Base-by-base conservation (phyloP, 257 asterid species). In the Solanum chaucha region DNA sequence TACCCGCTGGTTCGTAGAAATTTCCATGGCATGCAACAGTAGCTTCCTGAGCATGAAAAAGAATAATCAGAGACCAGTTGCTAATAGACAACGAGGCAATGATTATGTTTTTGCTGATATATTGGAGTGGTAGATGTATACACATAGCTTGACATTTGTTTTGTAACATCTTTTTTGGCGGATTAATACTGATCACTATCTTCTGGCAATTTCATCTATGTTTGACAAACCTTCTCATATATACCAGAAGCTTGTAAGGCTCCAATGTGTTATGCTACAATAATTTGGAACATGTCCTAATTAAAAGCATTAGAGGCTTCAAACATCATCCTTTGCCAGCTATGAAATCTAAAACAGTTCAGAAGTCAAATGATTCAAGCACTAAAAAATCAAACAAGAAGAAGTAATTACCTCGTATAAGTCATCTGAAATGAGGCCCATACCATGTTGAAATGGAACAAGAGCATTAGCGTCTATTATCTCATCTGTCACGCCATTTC, bases 361-460 rank as follows among this genome's bases (percentile, higher is more conserved):
- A 55, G 84, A 80, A 80, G 41, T 80, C 84, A 46, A 44, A 80
- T 26, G 84, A 46, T 46, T 48, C 84, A 48, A 81, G 41, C 68
- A 48, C 68, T 81, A 81, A 28, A 36, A 26, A 5, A 17, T 81
- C 65, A n/a, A 59, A 87, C 32, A 32, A 84, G 87, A 64, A 68
- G 86, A 87, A 83, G 55, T 9, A 85, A 89, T 75, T 86, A 95
- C 99, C 96, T 94, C 90, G 77, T 83, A 97, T 40, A 95, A 92
- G n/a, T 95, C 93, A 82, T 97, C 97, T 5, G 99, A 93, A 72
- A 97, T 95, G 35, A 97, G 98, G 88, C 98, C 99, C 99, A 97
- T 97, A 72, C 99, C 99, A 83, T 94, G 99, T 19, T 73, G 95
- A 88, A 97, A 97, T 70, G 99, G 99, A 77, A 97, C 94, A 85